Evolutionary conservation across 208 protist species (phyloP).

Genomic region (Naegleria lovaniensis): DNA sequence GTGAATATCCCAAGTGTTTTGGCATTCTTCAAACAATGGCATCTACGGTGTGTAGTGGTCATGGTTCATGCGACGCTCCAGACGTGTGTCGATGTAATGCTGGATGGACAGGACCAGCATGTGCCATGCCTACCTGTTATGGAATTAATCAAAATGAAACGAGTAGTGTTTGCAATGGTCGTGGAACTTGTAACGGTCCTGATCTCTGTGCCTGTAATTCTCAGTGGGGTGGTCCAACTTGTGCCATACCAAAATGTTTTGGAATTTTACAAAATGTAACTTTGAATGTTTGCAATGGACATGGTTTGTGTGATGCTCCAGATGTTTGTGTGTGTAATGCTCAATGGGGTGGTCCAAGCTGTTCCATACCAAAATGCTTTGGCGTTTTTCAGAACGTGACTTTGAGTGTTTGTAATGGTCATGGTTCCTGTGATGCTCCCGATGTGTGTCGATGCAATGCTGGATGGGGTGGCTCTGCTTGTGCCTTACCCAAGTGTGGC

Average conservation of each 20-base stretch:
- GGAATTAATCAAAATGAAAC: too few species aligned
- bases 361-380: background rate
- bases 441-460: background rate
- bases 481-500: too few species aligned
- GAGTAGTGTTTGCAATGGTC: too few species aligned
- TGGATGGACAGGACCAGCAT: background rate
- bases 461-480: too few species aligned
- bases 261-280: background rate
- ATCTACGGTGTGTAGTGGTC: background rate
- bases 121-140: background rate
- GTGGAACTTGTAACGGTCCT: too few species aligned
- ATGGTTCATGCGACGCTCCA: background rate
- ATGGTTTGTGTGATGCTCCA: background rate
- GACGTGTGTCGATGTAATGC: too few species aligned
- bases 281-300: background rate
- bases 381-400: too few species aligned
- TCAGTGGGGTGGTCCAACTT: background rate
- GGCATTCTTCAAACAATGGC: too few species aligned
- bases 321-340: background rate
- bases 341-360: background rate
- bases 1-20: too few species aligned
- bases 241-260: background rate
- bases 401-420: background rate
- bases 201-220: too few species aligned
- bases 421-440: background rate